Base-by-base conservation (phyloP, 2,329 filamentous ascomycete genomes). In the Stromatinia cepivora region DNA sequence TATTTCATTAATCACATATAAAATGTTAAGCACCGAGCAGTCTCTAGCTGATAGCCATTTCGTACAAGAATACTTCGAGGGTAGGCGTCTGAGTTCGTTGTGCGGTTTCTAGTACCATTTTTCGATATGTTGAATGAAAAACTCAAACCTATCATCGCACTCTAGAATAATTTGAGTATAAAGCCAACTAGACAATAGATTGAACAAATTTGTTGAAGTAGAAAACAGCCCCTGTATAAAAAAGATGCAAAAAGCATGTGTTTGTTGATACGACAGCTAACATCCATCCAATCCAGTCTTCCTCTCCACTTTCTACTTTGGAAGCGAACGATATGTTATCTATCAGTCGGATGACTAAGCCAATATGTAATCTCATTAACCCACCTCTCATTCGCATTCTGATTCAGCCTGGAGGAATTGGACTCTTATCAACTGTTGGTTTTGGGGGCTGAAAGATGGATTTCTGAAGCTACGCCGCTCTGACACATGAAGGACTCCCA, bases 381-480 rank as follows among this genome's bases (percentile, higher is more conserved):
- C 48, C 56, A 56, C 53, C 17, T 34, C 31, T 9, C 9, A 9
- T 22, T 56, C 45, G 31, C 15, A 15, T 57, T 57, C 20, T 63
- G 17, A 50, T 52, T n/a, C 22, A 50, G 28, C 59, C 59, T 42
- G 39, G 36, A 39, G 36, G 36, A 39, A 39, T 39, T 11, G 10
- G 34, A n/a, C 28, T 48, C 20, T 48, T 48, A 17, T 0, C 20
- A 36, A 22, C 3, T 62, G 31, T 48, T 52, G 61, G 13, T 28
- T 28, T 63, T 63, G 59, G 46, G 31, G 59, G 46, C 59, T 39
- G 46, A 39, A 62, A 11, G 15, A 10, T n/a, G 31, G 46, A 11
- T 25, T 63, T 63, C 20, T 50, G 31, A 7, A 25, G 7, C 45
- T 62, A 42, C 46, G 62, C 62, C 62, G 25, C 62, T 52, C 25